These are phyloP conservation scores for Paraurostyla sp. DNA, from an alignment of 73 alveolate genomes.

Conservation along the genomic window DNA sequence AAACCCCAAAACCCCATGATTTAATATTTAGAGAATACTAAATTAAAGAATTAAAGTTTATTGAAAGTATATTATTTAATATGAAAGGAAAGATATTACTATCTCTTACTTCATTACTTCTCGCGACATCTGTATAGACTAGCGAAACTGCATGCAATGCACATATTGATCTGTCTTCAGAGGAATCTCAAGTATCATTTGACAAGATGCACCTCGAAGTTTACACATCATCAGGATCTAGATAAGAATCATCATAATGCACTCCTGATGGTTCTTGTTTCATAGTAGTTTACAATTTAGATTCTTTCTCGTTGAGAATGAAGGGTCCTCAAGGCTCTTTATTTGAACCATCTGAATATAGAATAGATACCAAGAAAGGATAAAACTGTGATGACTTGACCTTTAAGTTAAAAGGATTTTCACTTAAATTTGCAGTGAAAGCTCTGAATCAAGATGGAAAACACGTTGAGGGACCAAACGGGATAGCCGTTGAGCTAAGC, in stretches of 20 bases:
- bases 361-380: slow-evolving; percentile 22
- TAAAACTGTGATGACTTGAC: slow-evolving; percentile 35
- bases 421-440: slow-evolving; percentile 1
- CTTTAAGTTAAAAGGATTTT: slow-evolving; percentile 52
- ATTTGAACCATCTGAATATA: slow-evolving; percentile 52
- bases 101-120: background rate
- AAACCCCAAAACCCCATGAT: too few relatives aligned
- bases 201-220: slow-evolving; percentile 59
- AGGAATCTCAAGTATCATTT: slow-evolving; percentile 27
- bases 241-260: slow-evolving; percentile 52
- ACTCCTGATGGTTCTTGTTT: slow-evolving; percentile 61
- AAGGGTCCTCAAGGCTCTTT: slow-evolving; percentile 63
- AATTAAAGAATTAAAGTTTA: background rate
- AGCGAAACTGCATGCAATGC: slow-evolving; percentile 42
- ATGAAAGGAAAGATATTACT: slow-evolving; percentile 21
- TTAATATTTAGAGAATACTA: too few relatives aligned
- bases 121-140: background rate
- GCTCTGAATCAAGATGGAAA: background rate
- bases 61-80: slow-evolving; percentile 29
- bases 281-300: slow-evolving; percentile 42
- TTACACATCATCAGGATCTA: slow-evolving; percentile 41
- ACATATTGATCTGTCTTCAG: slow-evolving; percentile 10
- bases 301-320: slow-evolving; percentile 15
- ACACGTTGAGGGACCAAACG: slow-evolving; percentile 24
- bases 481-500: background rate